phyloP scores from a whole-genome alignment of 345 rosid species.

The Salix arbutifolia region DNA sequence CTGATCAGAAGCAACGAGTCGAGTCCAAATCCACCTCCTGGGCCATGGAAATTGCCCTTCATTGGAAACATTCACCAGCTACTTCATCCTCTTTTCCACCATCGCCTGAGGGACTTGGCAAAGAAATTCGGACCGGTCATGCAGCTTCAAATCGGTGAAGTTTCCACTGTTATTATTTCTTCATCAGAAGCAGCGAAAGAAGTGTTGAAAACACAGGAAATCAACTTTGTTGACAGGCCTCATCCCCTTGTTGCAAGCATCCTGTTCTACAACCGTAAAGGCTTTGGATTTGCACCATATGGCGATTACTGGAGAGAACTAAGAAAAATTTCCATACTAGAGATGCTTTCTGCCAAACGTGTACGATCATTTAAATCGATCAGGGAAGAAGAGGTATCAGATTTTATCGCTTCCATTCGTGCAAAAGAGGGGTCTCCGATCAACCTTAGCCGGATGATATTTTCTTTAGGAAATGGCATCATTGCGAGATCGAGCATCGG shows the following conservation, averaged over 20 bases:
- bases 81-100: not conserved
- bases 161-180: constrained; percentile 16
- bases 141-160: constrained; percentile 9
- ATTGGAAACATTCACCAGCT: constrained; percentile 15
- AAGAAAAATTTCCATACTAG: constrained; percentile 11
- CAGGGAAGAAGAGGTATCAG: constrained; percentile 16
- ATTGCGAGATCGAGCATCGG: constrained; percentile 22
- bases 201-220: constrained; percentile 28
- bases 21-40: constrained; percentile 4
- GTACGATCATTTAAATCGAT: constrained; percentile 17
- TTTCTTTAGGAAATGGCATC: constrained; percentile 12
- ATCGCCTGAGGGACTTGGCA: constrained; percentile 7
- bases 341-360: constrained; percentile 12
- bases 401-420: not conserved
- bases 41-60: constrained; percentile 9
- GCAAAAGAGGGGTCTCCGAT: constrained; percentile 1
- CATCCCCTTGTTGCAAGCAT: not conserved
- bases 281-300: constrained; percentile 15
- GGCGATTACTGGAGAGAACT: constrained; percentile 34
- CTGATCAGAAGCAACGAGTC: not conserved
- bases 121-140: constrained; percentile 13
- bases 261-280: constrained; percentile 1
- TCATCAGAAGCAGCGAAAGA: constrained; percentile 26
- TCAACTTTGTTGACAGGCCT: constrained; percentile 22
- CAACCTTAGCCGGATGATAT: constrained; percentile 16